Evolutionary conservation across 495 filamentous ascomycete species (phyloP).

Genomic region (Viridothelium virens): DNA sequence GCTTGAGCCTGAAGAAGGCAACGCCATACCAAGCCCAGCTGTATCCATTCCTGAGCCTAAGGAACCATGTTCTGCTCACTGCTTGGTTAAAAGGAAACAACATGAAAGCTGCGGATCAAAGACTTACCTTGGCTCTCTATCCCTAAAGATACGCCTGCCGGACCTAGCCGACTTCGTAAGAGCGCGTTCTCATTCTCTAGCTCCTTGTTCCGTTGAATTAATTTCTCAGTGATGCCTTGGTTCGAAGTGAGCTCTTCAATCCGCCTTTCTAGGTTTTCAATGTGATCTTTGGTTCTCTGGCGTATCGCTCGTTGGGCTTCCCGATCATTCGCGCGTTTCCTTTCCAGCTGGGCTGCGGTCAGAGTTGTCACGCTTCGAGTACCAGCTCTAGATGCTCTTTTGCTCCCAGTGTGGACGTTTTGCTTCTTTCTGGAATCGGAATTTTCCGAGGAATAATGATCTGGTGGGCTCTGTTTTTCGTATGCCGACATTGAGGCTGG

Average conservation of each 20-base stretch:
- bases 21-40: not conserved
- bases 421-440: constrained; percentile 31
- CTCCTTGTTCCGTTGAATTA: constrained; percentile 44
- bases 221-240: constrained; percentile 37
- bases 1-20: not conserved
- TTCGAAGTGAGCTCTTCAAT: constrained; percentile 53
- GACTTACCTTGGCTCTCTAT: not conserved
- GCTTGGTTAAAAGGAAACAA: not conserved
- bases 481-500: constrained; percentile 5
- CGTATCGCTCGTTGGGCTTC: constrained; percentile 83
- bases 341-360: constrained; percentile 52
- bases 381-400: constrained; percentile 45
- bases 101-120: not conserved
- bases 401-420: constrained; percentile 23
- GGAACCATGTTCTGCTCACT: not conserved
- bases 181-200: constrained; percentile 46
- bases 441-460: constrained; percentile 30
- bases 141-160: not conserved
- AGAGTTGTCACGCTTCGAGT: constrained; percentile 53
- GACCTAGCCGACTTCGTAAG: constrained; percentile 29
- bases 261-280: constrained; percentile 64
- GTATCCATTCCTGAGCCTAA: not conserved
- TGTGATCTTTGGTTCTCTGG: constrained; percentile 72
- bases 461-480: constrained; percentile 22
- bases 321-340: constrained; percentile 81